Percentiles rank a stretch among this genome's conserved stretches.
These are phyloP conservation scores for Trametes polyzona DNA, from an alignment of 1,284 basidiomycete genomes.

Conservation along the genomic window DNA sequence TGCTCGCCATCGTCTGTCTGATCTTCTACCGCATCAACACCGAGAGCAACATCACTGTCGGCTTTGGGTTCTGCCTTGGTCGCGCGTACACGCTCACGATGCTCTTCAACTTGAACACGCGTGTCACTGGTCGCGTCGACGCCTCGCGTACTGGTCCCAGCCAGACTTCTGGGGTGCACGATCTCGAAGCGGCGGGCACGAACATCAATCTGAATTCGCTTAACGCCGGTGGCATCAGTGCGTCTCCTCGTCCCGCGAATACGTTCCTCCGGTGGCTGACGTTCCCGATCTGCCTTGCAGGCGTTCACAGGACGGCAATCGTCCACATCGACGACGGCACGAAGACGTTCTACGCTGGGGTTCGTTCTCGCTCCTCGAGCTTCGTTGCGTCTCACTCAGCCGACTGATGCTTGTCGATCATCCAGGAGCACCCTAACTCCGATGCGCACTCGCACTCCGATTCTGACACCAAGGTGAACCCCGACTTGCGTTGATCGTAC, in stretches of 20 bases:
- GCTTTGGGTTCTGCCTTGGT: constrained; percentile 3
- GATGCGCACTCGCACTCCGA: not conserved
- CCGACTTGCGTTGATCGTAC: not conserved
- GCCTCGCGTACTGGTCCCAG: not conserved
- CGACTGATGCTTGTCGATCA: not conserved
- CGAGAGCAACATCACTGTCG: constrained; percentile 1
- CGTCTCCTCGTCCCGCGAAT: not conserved
- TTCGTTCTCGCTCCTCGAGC: not conserved
- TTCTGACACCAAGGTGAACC: not conserved
- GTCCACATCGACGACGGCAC: constrained; percentile 1
- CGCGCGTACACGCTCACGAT: constrained; percentile 2
- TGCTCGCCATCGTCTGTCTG: constrained; percentile 1
- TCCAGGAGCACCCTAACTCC: not conserved
- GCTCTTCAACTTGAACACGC: constrained; percentile 1
- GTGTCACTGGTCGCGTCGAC: not conserved
- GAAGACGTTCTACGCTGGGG: constrained; percentile 2
- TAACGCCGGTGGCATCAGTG: not conserved
- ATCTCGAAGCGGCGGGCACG: not conserved
- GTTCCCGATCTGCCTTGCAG: not conserved
- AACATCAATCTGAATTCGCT: not conserved
- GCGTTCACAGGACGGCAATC: not conserved
- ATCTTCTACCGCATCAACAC: constrained; percentile 7
- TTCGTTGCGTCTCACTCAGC: not conserved
- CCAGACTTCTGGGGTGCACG: not conserved
- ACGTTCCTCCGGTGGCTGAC: not conserved